These are phyloP conservation scores for Leccinum ochraceum DNA, from an alignment of 768 basidiomycete genomes.

Conservation along the genomic window DNA sequence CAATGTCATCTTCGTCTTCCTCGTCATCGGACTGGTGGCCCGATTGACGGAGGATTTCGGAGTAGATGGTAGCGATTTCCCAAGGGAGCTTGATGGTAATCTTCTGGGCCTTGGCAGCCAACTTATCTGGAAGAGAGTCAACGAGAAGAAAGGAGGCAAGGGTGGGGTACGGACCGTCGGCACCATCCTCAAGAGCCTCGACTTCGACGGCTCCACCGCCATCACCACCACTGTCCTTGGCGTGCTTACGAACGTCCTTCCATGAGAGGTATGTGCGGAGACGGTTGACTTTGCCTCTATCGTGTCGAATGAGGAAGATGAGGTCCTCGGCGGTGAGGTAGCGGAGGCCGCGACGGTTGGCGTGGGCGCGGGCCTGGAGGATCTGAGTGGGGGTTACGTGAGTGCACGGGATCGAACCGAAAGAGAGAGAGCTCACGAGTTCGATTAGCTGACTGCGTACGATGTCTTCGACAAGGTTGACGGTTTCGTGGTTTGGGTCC, in stretches of 20 bases:
- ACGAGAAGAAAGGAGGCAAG: neutral
- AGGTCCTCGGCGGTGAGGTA: constrained; percentile 92
- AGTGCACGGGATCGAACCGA: constrained; percentile 9
- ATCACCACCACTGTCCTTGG: constrained; percentile 86
- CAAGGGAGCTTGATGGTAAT: constrained; percentile 95
- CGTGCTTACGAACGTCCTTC: constrained; percentile 96
- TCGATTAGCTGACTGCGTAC: constrained; percentile 89
- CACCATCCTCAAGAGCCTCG: constrained; percentile 80
- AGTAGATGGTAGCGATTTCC: constrained; percentile 92
- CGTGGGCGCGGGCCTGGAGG: constrained; percentile 78
- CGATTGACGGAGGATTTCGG: constrained; percentile 74
- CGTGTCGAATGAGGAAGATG: constrained; percentile 94
- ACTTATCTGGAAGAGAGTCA: constrained; percentile 54
- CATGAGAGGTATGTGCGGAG: constrained; percentile 92
- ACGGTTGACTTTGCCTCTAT: constrained; percentile 91
- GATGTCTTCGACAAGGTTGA: constrained; percentile 94
- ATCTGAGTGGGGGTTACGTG: constrained; percentile 49
- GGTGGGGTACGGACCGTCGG: constrained; percentile 58
- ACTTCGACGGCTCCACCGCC: constrained; percentile 80
- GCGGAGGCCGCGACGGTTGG: constrained; percentile 79
- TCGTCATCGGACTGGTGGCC: constrained; percentile 91
- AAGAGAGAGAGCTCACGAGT: constrained; percentile 51
- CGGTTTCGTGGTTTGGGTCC: constrained; percentile 83
- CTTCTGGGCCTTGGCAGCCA: constrained; percentile 84
- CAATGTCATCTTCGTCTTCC: constrained; percentile 94